A percentile compares a stretch with the other conserved stretches of the same genome.
Evolutionary conservation across 192 early-diverging fungal genomes (phyloP).

Genomic region (Coemansia reversa): DNA sequence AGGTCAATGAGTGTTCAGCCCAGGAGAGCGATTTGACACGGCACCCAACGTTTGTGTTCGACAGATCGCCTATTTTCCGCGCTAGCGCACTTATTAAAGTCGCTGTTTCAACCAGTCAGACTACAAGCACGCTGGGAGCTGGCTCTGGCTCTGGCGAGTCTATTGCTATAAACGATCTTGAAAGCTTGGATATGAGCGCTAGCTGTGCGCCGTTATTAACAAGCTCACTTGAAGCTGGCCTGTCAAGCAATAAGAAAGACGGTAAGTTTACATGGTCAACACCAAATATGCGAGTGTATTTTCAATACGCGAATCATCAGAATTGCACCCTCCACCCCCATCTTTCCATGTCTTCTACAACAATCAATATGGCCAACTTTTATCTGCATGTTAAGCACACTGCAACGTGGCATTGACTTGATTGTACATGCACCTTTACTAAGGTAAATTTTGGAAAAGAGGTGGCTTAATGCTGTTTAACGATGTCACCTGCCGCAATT

Average conservation of each 20-base stretch:
- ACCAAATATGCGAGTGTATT: too few species aligned
- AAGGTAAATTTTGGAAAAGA: not conserved
- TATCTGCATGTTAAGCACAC: too few species aligned
- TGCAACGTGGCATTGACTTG: too few species aligned
- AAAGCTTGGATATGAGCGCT: not conserved
- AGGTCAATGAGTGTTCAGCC: not conserved
- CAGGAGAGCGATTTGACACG: constrained; percentile 19
- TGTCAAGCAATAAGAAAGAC: too few species aligned
- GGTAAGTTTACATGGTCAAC: too few species aligned
- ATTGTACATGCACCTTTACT: too few species aligned
- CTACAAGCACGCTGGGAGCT: constrained; percentile 11
- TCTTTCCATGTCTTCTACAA: too few species aligned
- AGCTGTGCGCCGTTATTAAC: too few species aligned
- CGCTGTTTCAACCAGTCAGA: constrained; percentile 1
- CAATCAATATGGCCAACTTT: too few species aligned
- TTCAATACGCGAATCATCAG: too few species aligned
- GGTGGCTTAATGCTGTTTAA: constrained; percentile 15
- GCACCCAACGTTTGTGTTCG: constrained; percentile 49
- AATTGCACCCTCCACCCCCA: too few species aligned
- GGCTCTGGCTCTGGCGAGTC: not conserved
- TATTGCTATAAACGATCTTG: not conserved
- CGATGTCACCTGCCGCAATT: not conserved
- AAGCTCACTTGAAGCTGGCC: too few species aligned
- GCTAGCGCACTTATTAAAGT: constrained; percentile 21
- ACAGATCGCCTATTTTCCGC: constrained; percentile 38